These are phyloP conservation scores for Aspergillus ochraceoroseus DNA, from an alignment of 2,329 filamentous ascomycete genomes.

Conservation along the genomic window DNA sequence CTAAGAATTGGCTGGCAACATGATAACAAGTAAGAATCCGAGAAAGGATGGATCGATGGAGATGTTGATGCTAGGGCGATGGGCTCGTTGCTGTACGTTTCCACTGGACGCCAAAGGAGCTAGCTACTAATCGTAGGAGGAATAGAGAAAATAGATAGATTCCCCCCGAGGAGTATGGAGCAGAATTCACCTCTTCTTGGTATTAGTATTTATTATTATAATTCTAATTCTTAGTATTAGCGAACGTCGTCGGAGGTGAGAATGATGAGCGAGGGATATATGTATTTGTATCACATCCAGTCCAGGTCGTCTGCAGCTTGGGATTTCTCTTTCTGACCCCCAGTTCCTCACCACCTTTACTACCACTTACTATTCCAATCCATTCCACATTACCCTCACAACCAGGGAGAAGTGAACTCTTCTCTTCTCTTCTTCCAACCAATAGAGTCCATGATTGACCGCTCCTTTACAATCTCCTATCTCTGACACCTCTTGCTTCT, in stretches of 20 bases:
- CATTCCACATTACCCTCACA: no score
- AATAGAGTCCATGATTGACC: constrained; percentile 16
- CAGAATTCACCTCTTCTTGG: no score
- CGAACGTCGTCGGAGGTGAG: no score
- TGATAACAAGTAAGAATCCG: constrained; percentile 7
- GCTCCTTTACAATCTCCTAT: constrained; percentile 14
- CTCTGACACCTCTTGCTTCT: constrained; percentile 2
- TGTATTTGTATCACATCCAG: constrained; percentile 18
- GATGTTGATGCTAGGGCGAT: constrained; percentile 4
- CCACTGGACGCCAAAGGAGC: constrained; percentile 1
- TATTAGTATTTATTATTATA: no score
- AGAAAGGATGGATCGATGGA: constrained; percentile 6
- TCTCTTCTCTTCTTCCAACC: not conserved
- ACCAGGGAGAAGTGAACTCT: not conserved
- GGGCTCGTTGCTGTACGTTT: constrained; percentile 5
- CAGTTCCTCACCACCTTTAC: no score
- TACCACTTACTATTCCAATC: no score
- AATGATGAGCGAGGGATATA: no score
- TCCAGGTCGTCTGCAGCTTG: no score
- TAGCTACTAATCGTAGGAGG: not conserved
- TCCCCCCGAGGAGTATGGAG: constrained; percentile 2
- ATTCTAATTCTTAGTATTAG: no score
- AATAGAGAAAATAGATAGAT: no score
- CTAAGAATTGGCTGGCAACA: constrained; percentile 1
- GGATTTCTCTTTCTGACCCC: no score